Evolutionary conservation across 2,329 filamentous ascomycete species (phyloP), one percentile per base, ranked within the genome.

Genomic region (Zymoseptoria tritici): DNA sequence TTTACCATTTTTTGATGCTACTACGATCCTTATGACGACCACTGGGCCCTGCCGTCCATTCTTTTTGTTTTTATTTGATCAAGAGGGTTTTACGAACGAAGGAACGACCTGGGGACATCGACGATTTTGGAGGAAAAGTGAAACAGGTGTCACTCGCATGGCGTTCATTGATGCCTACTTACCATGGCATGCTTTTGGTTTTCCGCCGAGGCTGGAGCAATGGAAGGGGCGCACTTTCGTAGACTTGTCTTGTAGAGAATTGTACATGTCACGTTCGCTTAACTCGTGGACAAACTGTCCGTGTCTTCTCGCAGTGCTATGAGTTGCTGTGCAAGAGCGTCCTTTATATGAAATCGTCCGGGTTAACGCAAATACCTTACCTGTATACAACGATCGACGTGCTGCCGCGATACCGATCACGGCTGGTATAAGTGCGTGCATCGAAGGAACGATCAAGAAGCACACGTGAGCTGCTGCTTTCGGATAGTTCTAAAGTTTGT

Each of bases 1-100:
- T 29, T 50, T 51, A n/a, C 36, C 36, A 46, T 46, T n/a, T 16
- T 16, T 46, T 16, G 13, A 46, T 46, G 36, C 26, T 54, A 21
- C 60, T 29, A 66, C 64, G 62, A 65, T 56, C 62, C 56, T 64
- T 49, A 65, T 60, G 57, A 68, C 61, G 57, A 68, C 61, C 42
- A 57, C 51, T 9, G 58, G 63, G 63, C 64, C 60, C 65, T 69
- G 68, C 68, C 66, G 67, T 69, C 64, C 68, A 60, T 66, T 70
- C 68, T 42, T 68, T 68, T 69, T 13, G 13, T 13, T 46, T 46
- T 46, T 46, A 46, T n/a, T 46, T 60, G 53, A 63, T 55, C 59
- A 65, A 58, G 52, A 54, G 31, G 54, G 57, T 62, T 63, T 59
- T 57, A 63, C 57, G 61, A 61, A 29, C 26, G 26, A 46, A 46